These are phyloP conservation scores for Pyrenophora seminiperda DNA, from an alignment of 2,329 filamentous ascomycete genomes.

Conservation along the genomic window DNA sequence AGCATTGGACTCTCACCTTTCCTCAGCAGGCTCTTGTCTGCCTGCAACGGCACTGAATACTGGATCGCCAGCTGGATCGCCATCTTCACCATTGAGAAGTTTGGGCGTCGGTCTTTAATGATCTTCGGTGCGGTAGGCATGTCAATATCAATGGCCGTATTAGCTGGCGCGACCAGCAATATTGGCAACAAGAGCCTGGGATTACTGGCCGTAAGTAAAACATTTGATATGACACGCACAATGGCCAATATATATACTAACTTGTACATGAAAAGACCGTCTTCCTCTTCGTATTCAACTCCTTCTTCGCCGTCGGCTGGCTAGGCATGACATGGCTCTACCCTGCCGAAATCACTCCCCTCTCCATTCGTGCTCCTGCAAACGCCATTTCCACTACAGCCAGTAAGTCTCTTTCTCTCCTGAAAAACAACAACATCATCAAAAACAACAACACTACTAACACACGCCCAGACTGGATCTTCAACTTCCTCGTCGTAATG, in stretches of 20 bases:
- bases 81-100: conserved; percentile 49
- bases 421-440: not conserved
- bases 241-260: conserved; percentile 9
- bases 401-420: conserved; percentile 9
- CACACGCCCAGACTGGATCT: conserved; percentile 21
- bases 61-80: conserved; percentile 51
- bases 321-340: conserved; percentile 66
- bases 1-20: conserved; percentile 48
- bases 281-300: conserved; percentile 91
- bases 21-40: conserved; percentile 46
- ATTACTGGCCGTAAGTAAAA: conserved; percentile 56
- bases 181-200: conserved; percentile 37
- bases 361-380: conserved; percentile 85
- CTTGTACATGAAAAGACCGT: conserved; percentile 59
- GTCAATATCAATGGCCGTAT: conserved; percentile 43
- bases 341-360: conserved; percentile 81
- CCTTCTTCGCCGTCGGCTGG: conserved; percentile 89
- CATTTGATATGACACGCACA: not conserved
- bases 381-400: conserved; percentile 86
- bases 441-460: conserved; percentile 61
- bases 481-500: conserved; percentile 68
- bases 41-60: conserved; percentile 51
- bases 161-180: conserved; percentile 41
- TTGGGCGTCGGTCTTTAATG: conserved; percentile 47
- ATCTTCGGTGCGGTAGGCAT: conserved; percentile 47